These are phyloP conservation scores for Hypsizygus marmoreus DNA, from an alignment of 768 basidiomycete genomes.

Conservation along the genomic window DNA sequence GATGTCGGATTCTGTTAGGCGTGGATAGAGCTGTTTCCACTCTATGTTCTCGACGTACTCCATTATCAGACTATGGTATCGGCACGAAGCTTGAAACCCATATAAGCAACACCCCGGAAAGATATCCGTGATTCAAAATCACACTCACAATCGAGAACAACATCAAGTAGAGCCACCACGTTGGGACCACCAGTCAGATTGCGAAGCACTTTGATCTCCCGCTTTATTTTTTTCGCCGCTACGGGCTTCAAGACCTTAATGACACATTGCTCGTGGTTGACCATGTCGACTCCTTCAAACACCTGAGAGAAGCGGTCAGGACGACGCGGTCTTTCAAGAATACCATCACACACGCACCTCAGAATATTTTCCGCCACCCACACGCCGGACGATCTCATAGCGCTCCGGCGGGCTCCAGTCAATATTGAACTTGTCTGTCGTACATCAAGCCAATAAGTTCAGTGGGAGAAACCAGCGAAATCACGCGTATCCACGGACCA, in stretches of 20 bases:
- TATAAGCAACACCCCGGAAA: background rate
- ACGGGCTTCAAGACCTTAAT: slow-evolving; percentile 79
- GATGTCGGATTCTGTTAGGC: slow-evolving; percentile 64
- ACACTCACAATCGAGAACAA: slow-evolving; percentile 56
- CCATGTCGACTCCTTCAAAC: slow-evolving; percentile 61
- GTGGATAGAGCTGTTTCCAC: slow-evolving; percentile 60
- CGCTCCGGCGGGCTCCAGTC: slow-evolving; percentile 69
- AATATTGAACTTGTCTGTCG: slow-evolving; percentile 54
- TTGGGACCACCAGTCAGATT: slow-evolving; percentile 74
- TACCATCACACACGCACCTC: slow-evolving; percentile 42
- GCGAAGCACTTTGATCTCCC: slow-evolving; percentile 73
- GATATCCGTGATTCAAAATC: background rate
- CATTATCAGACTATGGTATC: slow-evolving; percentile 66
- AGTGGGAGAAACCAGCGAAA: background rate
- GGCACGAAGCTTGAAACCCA: slow-evolving; percentile 40
- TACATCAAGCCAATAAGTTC: slow-evolving; percentile 1
- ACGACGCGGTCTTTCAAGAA: background rate
- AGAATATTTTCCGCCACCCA: slow-evolving; percentile 68
- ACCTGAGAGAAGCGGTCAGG: slow-evolving; percentile 34
- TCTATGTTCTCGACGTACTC: slow-evolving; percentile 71
- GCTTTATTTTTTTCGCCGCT: slow-evolving; percentile 69
- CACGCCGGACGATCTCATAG: slow-evolving; percentile 64
- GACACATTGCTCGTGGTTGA: slow-evolving; percentile 54
- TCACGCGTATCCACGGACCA: slow-evolving; percentile 40
- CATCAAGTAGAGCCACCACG: slow-evolving; percentile 64